Evolutionary conservation across 2,329 filamentous ascomycete species (phyloP), one percentile per base, ranked within the genome.

Genomic region (Plectosphaerella cucumerina): DNA sequence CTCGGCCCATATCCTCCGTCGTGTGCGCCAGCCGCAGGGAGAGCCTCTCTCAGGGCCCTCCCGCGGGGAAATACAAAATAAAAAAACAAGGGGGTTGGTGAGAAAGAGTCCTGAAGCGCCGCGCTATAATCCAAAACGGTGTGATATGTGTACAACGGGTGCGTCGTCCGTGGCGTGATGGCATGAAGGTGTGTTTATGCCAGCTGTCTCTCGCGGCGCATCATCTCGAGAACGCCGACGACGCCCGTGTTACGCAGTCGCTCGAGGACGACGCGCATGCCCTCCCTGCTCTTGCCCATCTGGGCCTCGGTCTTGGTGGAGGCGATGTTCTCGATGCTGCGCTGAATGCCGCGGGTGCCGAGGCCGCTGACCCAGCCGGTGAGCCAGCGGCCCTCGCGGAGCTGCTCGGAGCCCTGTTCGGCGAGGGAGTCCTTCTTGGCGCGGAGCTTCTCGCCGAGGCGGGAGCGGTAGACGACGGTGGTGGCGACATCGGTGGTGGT

Each of bases 221-320:
- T 69, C 47, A 78, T 73, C 63, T 84, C 81, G 33, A 84, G 66
- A 26, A 84, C 78, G 37, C 78, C 77, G 50, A 82, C 77, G 51
- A 82, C 74, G 26, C 80, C 78, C 39, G 75, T 80, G 65, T 80
- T 79, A 45, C 81, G 75, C 48, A 84, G 70, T 45, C 89, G 76
- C 67, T 91, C 87, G 20, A 94, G 75, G 9, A 94, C 89, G 35
- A 92, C 82, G 51, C 82, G 84, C 89, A 94, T 93, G 46, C 89
- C 89, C 65, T 92, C 87, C 47, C 87, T 84, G 59, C 87, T 89
- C 72, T 92, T 92, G 48, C 86, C 84, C 60, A 93, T 78, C 64
- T 89, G 87, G 60, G 87, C 86, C 57, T 86, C 81, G 5, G 89
- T 90, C 64, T 89, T 87, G 62, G 84, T 86, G 37, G 89, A 84